These are phyloP conservation scores for Lactarius tabidus DNA, from an alignment of 768 basidiomycete species.

Conservation along the genomic window DNA sequence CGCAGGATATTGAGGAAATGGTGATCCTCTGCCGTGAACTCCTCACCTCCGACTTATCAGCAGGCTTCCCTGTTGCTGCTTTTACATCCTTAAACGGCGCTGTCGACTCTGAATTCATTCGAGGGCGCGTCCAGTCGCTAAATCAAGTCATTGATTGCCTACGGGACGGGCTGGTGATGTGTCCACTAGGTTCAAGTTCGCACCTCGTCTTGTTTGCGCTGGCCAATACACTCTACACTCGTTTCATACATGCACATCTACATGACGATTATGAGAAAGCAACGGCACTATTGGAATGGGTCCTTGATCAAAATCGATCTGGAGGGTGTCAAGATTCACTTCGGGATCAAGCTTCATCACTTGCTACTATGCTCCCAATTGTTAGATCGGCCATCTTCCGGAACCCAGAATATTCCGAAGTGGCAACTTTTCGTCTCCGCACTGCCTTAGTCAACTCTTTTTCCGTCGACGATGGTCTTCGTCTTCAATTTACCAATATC, in stretches of 20 bases:
- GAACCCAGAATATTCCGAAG: not conserved
- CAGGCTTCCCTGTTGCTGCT: not conserved
- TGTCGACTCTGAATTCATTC: not conserved
- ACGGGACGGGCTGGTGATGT: not conserved
- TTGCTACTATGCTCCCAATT: not conserved
- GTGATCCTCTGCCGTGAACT: not conserved
- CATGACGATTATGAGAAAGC: not conserved
- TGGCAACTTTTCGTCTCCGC: not conserved
- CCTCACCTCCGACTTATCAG: not conserved
- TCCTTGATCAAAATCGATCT: not conserved
- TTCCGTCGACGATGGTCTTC: not conserved
- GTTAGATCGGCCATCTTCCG: not conserved
- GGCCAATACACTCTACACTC: not conserved
- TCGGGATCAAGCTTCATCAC: not conserved
- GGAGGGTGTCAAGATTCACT: not conserved
- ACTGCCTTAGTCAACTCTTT: not conserved
- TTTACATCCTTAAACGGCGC: not conserved
- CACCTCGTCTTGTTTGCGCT: not conserved
- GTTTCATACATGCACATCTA: not conserved
- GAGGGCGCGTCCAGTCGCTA: not conserved
- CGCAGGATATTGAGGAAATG: not conserved
- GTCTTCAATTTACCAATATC: not conserved
- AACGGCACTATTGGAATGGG: not conserved
- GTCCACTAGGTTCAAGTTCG: not conserved
- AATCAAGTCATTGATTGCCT: not conserved